Base-by-base conservation (phyloP, 257 asterid species). In the Solanum appendiculatum region DNA sequence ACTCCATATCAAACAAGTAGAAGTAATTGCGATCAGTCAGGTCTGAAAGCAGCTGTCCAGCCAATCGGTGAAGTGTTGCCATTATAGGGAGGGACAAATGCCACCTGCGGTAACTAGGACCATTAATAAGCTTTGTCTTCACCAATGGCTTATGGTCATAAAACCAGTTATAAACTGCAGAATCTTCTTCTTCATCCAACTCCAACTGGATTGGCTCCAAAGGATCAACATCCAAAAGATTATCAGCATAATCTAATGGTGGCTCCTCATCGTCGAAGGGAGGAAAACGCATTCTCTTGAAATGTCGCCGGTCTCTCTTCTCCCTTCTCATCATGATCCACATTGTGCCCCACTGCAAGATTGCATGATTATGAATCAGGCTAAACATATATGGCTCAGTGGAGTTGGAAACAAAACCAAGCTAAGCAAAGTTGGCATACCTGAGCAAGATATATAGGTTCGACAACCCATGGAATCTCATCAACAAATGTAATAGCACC, bases 311-410 rank as follows among this genome's bases (percentile, higher is more conserved):
- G 89, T 97, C 99, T 91, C 99, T 93, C 94, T 97, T 97, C 93
- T 97, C 99, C 88, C 99, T 92, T 66, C 99, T 92, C 99, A 97
- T 95, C 99, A 97, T 97, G 83, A 97, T 97, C 99, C 99, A 97
- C 99, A 97, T 97, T 5, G 98, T 90, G 54, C 99, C 99, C 99
- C 99, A 97, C 99, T 96, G 93, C 48, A 90, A 88, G 72, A 48
- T 86, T 86, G 15, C 31, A 88, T 56, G 18, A 85, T 72, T 37
- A 84, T 44, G 34, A 15, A 25, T 72, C 81, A 46, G 68, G 70
- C 18, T 29, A 75, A 54, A 21, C 40, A 81, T 31, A 48, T 81
- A 80, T 46, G 18, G 11, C 25, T 18, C 37, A 81, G 85, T 81
- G 44, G 40, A 31, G 68, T 81, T 29, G 36, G 85, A 48, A 81